Evolutionary conservation across 164 flowering plant species (phyloP).

Genomic region (Cinnamomum micranthum): DNA sequence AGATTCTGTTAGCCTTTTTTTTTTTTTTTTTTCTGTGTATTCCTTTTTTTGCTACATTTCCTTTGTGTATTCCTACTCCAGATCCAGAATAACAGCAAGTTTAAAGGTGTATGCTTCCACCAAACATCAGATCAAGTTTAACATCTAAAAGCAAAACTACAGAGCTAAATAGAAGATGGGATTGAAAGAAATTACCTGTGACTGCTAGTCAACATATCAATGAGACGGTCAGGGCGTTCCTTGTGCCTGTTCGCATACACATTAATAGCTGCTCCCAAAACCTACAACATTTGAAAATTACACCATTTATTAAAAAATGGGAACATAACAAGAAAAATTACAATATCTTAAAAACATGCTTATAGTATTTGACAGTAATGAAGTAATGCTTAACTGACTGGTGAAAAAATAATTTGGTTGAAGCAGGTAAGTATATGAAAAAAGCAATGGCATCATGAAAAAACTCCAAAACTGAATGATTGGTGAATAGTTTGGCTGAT

Average conservation of each 20-base stretch:
- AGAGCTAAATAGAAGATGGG: background rate
- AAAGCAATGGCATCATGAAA: too few relatives aligned
- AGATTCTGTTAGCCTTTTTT: too few relatives aligned
- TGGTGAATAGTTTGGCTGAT: too few relatives aligned
- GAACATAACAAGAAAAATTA: too few relatives aligned
- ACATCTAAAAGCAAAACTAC: background rate
- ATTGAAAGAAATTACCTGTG: slow-evolving; percentile 59
- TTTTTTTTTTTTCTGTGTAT: too few relatives aligned
- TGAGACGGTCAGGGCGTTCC: slow-evolving; percentile 97
- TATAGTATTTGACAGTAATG: too few relatives aligned
- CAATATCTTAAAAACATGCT: too few relatives aligned
- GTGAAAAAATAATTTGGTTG: too few relatives aligned
- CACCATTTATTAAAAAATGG: background rate
- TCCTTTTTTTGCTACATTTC: background rate
- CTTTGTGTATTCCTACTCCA: too few relatives aligned
- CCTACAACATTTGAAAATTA: slow-evolving; percentile 37
- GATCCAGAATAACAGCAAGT: background rate
- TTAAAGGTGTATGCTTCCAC: background rate
- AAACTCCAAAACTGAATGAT: too few relatives aligned
- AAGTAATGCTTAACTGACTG: too few relatives aligned
- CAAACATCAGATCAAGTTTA: background rate
- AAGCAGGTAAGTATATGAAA: too few relatives aligned
- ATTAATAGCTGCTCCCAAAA: slow-evolving; percentile 93
- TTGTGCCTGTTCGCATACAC: slow-evolving; percentile 95
- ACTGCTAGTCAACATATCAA: slow-evolving; percentile 94